phyloP scores from a whole-genome alignment of 106 monocot species.

The Chionographis japonica region DNA sequence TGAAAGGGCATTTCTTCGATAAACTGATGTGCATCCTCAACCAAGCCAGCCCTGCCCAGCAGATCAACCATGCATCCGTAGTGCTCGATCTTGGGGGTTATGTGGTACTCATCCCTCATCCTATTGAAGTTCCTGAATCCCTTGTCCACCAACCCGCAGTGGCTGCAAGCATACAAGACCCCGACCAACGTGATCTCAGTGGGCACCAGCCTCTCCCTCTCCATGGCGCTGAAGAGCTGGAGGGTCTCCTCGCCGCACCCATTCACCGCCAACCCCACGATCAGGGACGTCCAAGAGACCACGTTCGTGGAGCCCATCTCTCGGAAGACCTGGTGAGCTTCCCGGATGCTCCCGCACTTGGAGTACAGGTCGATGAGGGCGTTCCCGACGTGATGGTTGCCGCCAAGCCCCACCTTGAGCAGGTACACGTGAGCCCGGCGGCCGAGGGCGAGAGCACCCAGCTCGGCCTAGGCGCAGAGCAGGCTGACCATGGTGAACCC shows the following conservation, averaged over 20 bases:
- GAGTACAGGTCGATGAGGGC: constrained; percentile 75
- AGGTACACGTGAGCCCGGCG: constrained; percentile 54
- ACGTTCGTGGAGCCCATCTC: constrained; percentile 52
- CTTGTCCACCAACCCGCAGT: constrained; percentile 69
- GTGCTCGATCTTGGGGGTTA: constrained; percentile 75
- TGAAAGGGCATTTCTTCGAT: constrained; percentile 56
- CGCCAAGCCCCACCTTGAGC: constrained; percentile 32
- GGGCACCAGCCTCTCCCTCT: constrained; percentile 44
- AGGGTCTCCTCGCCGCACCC: constrained; percentile 58
- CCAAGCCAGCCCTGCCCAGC: constrained; percentile 62
- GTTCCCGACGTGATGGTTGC: constrained; percentile 61
- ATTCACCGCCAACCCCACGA: constrained; percentile 60
- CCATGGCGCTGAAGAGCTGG: constrained; percentile 53
- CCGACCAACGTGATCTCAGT: constrained; percentile 79
- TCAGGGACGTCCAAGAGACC: constrained; percentile 57
- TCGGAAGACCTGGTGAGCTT: constrained; percentile 53
- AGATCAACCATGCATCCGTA: constrained; percentile 88
- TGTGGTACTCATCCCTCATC: constrained; percentile 40
- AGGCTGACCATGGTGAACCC: constrained; percentile 86
- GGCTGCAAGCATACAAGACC: constrained; percentile 82
- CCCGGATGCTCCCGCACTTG: constrained; percentile 53
- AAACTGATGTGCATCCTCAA: constrained; percentile 58
- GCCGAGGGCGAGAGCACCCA: constrained; percentile 64
- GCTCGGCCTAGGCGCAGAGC: constrained; percentile 70
- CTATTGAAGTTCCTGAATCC: constrained; percentile 60